Base-by-base conservation (phyloP, 163 green algal genomes). In the Coccomyxa subellipsoidea region DNA sequence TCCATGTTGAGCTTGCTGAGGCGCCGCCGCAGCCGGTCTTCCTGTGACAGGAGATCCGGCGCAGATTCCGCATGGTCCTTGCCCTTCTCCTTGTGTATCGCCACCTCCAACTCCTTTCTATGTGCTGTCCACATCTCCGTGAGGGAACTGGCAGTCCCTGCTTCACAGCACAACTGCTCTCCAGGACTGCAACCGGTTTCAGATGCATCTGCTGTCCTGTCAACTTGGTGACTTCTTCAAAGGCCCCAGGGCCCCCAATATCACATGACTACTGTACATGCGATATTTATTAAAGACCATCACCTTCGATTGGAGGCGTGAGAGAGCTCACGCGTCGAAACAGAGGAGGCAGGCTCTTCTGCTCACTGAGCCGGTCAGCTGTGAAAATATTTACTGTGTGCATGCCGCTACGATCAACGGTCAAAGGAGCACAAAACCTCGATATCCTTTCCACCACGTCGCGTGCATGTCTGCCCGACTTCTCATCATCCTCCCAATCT, bases 1-100 rank as follows among this genome's bases (percentile, higher is more conserved):
- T 89, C 87, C 59, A 91, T 80, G n/a, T 87, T 85, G 29, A 91
- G 83, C 83, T 91, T 89, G 40, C 32, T 47, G 36, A 91, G 81
- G 10, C 85, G 83, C 66, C 79, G 29, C 21, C 83, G 47, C 34
- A 89, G 75, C 10, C 83, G 83, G 38, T 76, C 47, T 73, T 84
- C 81, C 69, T 81, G 76, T 1, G 37, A 53, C 3, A 85, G 29
- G 38, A 81, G 31, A 27, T 86, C 83, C 9, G 78, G 73, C 31
- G 79, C 70, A 70, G 69, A 77, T 1, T 81, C 54, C 53, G 38
- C 36, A 25, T 75, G 36, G 38, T 80, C 77, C 36, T 80, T 54
- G 18, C 69, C 37, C 53, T 86, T 83, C 40, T 87, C 84, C 32
- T 82, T 71, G n/a, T 83, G 80, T 18, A 90, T 88, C 27, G 82